phyloP scores from a whole-genome alignment of 75 land plant genomes.

The Gnetum montanum region DNA sequence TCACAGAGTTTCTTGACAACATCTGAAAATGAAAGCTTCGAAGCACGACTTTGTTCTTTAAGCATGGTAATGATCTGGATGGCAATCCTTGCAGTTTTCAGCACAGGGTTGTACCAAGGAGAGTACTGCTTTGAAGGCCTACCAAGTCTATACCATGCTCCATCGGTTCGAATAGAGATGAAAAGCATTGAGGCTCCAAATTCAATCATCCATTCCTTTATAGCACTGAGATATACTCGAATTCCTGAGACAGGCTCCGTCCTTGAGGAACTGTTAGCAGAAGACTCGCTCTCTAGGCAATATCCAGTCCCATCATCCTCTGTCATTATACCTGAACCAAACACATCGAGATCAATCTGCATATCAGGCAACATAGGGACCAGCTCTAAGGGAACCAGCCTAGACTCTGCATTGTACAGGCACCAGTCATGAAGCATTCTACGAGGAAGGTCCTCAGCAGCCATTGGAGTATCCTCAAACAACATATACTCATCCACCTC shows the following conservation, averaged over 20 bases:
- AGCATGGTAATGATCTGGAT: slow-evolving; percentile 63
- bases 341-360: slow-evolving; percentile 71
- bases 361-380: slow-evolving; percentile 79
- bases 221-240: slow-evolving; percentile 77
- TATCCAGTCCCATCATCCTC: slow-evolving; percentile 86
- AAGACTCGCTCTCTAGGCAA: slow-evolving; percentile 29
- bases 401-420: slow-evolving; percentile 83
- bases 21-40: slow-evolving; percentile 79
- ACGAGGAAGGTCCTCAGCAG: slow-evolving; percentile 52
- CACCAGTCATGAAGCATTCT: slow-evolving; percentile 84
- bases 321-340: slow-evolving; percentile 84
- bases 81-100: slow-evolving; percentile 80
- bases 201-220: slow-evolving; percentile 97
- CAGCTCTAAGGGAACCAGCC: slow-evolving; percentile 80
- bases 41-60: slow-evolving; percentile 61
- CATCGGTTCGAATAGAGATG: slow-evolving; percentile 73
- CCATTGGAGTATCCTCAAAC: slow-evolving; percentile 29
- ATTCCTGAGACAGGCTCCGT: slow-evolving; percentile 30
- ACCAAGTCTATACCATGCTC: slow-evolving; percentile 90
- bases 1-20: slow-evolving; percentile 57
- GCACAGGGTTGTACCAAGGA: slow-evolving; percentile 80
- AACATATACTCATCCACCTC: slow-evolving; percentile 83
- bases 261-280: slow-evolving; percentile 8
- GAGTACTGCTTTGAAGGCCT: slow-evolving; percentile 86
- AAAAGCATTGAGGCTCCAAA: slow-evolving; percentile 83